Evolutionary conservation across 805 yeast genomes (phyloP), one percentile per base, ranked within the genome.

Genomic region (Candida boleticola): DNA sequence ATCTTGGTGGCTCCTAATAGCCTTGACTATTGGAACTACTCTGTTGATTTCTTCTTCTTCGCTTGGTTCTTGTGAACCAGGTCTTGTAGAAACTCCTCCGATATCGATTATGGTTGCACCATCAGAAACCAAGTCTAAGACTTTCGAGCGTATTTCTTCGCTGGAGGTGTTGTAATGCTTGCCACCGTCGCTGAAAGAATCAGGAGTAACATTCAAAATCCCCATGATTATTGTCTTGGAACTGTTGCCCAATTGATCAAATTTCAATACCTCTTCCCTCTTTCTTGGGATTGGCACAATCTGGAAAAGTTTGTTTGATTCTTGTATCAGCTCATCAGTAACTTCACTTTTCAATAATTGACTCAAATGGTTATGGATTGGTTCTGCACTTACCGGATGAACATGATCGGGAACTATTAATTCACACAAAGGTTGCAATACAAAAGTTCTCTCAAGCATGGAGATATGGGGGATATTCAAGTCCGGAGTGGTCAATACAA

Each of bases 1-100:
- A 35, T 71, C 59, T 1, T 52, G 40, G 25, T 68, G 68, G 18
- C 59, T 46, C 45, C 95, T 75, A 17, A 89, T 75, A 0, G 79
- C 79, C 45, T 73, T 58, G 2, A 93, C 72, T 0, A 85, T 76
- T 0, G 93, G 93, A 5, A 87, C 58, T 0, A 90, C 84, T 33
- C 98, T 64, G 2, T 53, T 53, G 36, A 85, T 51, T 58, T 93
- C 99, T 42, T 79, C 90, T n/a, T 74, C 76, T 17, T 60, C 74
- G 2, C 75, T 54, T 0, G 85, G 82, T 41, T 79, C 87, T 0
- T 50, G 54, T 1, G 95, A 79, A 1, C 89, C 88, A 0, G 99
- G 99, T 39, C 95, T 75, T 0, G 99, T 93, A 1, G 97, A 88
- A 43, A 89, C 87, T 1, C 99, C 99, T 6, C 99, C 99, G 41